A percentile compares a stretch with the other conserved stretches of the same genome.
Conservation (phyloP, 306 rosid genomes). For the Fragaria ananassa region DNA sequence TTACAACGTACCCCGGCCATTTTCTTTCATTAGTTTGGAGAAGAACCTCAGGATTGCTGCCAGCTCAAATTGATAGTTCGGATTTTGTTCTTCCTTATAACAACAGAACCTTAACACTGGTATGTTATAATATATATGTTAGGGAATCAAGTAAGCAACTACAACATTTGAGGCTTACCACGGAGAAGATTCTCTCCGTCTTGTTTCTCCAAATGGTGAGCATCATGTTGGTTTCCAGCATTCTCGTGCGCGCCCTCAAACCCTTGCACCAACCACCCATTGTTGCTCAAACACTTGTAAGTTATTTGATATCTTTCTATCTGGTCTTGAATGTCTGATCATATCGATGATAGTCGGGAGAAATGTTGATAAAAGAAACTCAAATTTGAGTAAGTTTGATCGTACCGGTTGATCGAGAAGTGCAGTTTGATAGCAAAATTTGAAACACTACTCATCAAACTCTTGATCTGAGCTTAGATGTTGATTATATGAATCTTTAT, state of each 20-base stretch:
- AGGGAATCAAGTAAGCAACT: neutral
- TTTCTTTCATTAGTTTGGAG: neutral
- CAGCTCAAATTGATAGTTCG: neutral
- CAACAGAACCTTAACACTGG: neutral
- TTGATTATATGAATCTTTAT: neutral
- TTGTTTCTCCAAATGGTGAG: conserved; percentile 27
- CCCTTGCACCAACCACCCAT: conserved; percentile 35
- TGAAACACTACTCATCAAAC: neutral
- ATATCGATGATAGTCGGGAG: neutral
- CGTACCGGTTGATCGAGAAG: neutral
- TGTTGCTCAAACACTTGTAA: conserved; percentile 15
- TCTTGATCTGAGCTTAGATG: neutral
- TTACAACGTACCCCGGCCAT: neutral
- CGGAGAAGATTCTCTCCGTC: conserved; percentile 3
- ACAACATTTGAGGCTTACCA: neutral
- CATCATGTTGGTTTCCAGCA: conserved; percentile 23
- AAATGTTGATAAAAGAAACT: neutral
- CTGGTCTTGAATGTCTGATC: neutral
- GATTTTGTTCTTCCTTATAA: neutral
- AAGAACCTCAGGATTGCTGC: neutral
- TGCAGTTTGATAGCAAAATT: neutral
- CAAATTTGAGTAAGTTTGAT: no score
- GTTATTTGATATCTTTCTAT: neutral
- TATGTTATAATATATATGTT: neutral
- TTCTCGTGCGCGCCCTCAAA: conserved; percentile 17